phyloP scores from a whole-genome alignment of 192 early-diverging fungal species.

The Fimicolochytrium jonesii region DNA sequence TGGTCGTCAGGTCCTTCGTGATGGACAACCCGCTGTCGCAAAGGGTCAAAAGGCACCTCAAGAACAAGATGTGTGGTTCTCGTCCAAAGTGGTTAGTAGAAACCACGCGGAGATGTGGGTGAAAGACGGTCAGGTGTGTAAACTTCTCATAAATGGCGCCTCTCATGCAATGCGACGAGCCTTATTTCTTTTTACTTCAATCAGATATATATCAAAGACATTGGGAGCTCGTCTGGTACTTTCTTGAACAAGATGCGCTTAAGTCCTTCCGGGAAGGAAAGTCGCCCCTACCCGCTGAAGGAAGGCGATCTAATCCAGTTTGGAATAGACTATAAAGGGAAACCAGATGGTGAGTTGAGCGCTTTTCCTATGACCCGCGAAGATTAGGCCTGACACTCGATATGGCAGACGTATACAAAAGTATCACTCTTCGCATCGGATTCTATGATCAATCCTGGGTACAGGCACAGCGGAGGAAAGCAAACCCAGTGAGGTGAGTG shows the following conservation, averaged over 20 bases:
- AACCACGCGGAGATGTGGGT: constrained; percentile 92
- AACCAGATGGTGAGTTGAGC: constrained; percentile 51
- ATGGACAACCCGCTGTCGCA: constrained; percentile 34
- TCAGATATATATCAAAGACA: constrained; percentile 90
- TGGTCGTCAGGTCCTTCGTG: constrained; percentile 45
- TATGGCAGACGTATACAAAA: constrained; percentile 53
- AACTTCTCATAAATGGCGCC: too few relatives aligned
- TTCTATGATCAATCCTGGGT: constrained; percentile 54
- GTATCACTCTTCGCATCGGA: constrained; percentile 40
- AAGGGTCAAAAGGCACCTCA: constrained; percentile 28
- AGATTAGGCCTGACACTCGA: too few relatives aligned
- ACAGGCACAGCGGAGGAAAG: constrained; percentile 39
- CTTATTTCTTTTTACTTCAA: too few relatives aligned
- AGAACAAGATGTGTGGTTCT: constrained; percentile 48
- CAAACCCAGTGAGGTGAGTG: constrained; percentile 49
- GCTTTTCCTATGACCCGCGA: too few relatives aligned
- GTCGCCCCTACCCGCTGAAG: constrained; percentile 68
- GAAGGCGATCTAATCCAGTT: constrained; percentile 56
- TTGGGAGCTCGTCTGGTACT: constrained; percentile 95
- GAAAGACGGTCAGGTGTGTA: constrained; percentile 59
- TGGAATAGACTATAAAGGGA: constrained; percentile 59
- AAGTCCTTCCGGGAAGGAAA: constrained; percentile 80
- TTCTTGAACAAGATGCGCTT: constrained; percentile 95
- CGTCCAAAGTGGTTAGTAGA: constrained; percentile 84
- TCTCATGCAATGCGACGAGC: too few relatives aligned